Evolutionary conservation across 306 rosid genomes (phyloP), one percentile per base, ranked within the genome.

Genomic region (Sicyos baderoa): DNA sequence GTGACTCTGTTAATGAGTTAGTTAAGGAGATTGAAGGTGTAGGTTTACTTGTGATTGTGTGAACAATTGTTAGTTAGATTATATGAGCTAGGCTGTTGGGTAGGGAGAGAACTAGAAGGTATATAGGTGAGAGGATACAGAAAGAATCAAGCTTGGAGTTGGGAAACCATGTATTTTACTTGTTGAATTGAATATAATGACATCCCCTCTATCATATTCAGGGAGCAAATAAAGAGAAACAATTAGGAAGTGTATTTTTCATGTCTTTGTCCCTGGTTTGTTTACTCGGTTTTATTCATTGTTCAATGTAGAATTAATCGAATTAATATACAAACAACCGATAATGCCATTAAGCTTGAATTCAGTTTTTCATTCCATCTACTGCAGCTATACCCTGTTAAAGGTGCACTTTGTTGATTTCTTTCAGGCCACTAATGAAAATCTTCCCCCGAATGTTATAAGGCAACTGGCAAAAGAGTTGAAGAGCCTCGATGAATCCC

Each of bases 381-480:
- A 13, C 53, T 64, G 53, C 35, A 32, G 37, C 37, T 19, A 13
- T 44, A 19, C 35, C 35, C 16, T 9, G 40, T 37, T 61, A 37
- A 64, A 7, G 54, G 55, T 45, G 54, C 42, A 44, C 47, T 14
- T 49, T 18, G 13, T 47, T 65, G 16, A 66, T 37, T 18, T 74
- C 73, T 76, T 72, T 71, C 83, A 89, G 99, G 97, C 99, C 37
- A 88, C 99, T 4, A 94, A 94, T 73, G 99, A 94, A 79, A 94
- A 94, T 83, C 95, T 94, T 73, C 96, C 99, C 18, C 99, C 99
- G 73, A 94, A 94, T 76, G 99, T 90, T 19, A 86, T 94, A 70
- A 94, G 81, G 82, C 99, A 84, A 88, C 91, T 94, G 75, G 99
- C 94, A n/a, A 93, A 93, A 85, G 99, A 94, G 82, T 81, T 94